Evolutionary conservation across 2,329 filamentous ascomycete species (phyloP), one percentile per base, ranked within the genome.

Genomic region (Grosmannia penicillata): DNA sequence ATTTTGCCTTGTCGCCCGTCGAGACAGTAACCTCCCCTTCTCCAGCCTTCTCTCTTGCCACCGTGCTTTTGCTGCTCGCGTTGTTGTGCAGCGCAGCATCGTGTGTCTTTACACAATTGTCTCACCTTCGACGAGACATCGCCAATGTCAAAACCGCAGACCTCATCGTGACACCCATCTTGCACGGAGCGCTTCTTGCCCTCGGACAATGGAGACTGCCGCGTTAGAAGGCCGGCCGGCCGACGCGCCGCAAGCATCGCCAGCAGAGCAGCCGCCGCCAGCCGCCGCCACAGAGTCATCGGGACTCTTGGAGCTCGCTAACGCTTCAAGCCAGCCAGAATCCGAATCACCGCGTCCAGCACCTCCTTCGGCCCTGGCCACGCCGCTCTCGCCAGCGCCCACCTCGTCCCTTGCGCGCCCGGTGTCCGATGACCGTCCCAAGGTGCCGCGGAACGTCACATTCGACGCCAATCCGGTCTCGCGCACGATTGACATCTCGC

Each of bases 381-480:
- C 28, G 11, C 29, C 42, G 10, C 33, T 39, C 6, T 11, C 33
- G 2, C 43, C 43, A 25, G 44, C 45, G 18, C 40, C 47, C 14
- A 42, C 44, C 37, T 47, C 10, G 38, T 34, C 8, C 42, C n/a
- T n/a, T n/a, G n/a, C n/a, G n/a, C n/a, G 45, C 10, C 40, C 42
- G 2, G 32, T 47, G 48, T 23, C 52, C 30, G 51, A 56, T 27
- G 38, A 44, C 29, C 63, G 63, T 15, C 56, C 62, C 10, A 66
- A 62, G 43, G 61, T 66, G 14, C 51, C 63, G 36, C 72, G 81
- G 47, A 82, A 66, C 49, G 82, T 89, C 51, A 86, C 81, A 13
- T 87, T 89, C 64, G 82, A 83, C 53, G 70, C 79, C 5, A 76
- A 78, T 45, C 72, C 75, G 27, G 68, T 76, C 33, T 66, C 70